phyloP scores from a whole-genome alignment of 129 eudicot genomes.

The Chrysanthemum makinoi region DNA sequence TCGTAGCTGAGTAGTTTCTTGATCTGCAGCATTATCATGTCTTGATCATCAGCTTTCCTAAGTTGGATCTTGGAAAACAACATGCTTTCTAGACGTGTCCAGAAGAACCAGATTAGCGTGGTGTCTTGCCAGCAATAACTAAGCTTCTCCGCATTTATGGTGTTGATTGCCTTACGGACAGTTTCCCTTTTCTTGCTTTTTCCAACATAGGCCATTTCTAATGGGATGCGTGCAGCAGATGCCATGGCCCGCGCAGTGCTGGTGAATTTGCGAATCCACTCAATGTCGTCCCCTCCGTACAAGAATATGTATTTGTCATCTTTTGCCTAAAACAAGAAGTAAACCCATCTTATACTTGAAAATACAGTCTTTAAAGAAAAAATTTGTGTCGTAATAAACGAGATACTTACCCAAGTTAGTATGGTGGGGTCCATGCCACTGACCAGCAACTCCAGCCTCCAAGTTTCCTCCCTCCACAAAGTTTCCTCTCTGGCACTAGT shows the following conservation, averaged over 20 bases:
- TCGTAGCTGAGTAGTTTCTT: constrained; percentile 69
- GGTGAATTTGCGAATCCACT: constrained; percentile 65
- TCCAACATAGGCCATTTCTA: constrained; percentile 67
- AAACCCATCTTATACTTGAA: not conserved
- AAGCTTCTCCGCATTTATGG: constrained; percentile 47
- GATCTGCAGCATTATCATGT: constrained; percentile 61
- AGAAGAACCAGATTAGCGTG: constrained; percentile 52
- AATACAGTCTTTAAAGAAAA: not conserved
- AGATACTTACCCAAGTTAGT: constrained; percentile 46
- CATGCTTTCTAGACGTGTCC: constrained; percentile 77
- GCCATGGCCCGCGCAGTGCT: constrained; percentile 44
- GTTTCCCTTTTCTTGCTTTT: constrained; percentile 49
- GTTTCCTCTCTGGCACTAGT: constrained; percentile 46
- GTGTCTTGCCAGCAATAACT: constrained; percentile 60
- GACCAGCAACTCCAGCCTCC: constrained; percentile 67
- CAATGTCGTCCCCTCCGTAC: constrained; percentile 69
- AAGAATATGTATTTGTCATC: constrained; percentile 46
- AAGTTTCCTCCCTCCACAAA: constrained; percentile 61
- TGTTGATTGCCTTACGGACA: constrained; percentile 37
- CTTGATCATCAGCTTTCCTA: constrained; percentile 47
- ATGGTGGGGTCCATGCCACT: constrained; percentile 52
- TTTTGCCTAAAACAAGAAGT: constrained; percentile 29
- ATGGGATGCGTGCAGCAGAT: constrained; percentile 34
- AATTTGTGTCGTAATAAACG: not conserved
- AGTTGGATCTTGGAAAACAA: constrained; percentile 69